Conservation (phyloP, 805 yeast species). For the Saccharomycopsis amapae region DNA sequence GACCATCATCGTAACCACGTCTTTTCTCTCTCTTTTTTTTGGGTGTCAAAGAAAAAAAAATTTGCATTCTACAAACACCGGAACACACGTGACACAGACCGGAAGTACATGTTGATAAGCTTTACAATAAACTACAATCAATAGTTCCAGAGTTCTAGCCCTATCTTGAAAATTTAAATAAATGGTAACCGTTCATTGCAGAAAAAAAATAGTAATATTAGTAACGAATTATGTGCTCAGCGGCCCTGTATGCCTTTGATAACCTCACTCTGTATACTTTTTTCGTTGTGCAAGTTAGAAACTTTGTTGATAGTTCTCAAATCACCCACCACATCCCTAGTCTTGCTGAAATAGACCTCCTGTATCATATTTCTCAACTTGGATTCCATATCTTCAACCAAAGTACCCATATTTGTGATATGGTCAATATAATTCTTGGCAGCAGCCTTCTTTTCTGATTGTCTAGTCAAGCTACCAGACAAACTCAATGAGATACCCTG, state of each 20-base stretch:
- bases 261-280: conserved; percentile 6
- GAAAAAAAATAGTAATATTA: not conserved
- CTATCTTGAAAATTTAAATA: too few relatives aligned
- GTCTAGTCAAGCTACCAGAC: conserved; percentile 84
- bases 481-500: conserved; percentile 35
- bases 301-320: conserved; percentile 36
- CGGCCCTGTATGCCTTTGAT: conserved; percentile 13
- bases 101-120: too few relatives aligned
- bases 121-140: too few relatives aligned
- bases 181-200: not conserved
- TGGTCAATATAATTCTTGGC: conserved; percentile 54
- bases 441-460: conserved; percentile 48
- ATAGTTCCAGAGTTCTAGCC: too few relatives aligned
- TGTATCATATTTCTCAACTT: conserved; percentile 81
- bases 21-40: too few relatives aligned
- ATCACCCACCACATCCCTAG: conserved; percentile 78
- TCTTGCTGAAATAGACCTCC: conserved; percentile 92
- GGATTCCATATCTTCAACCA: conserved; percentile 83
- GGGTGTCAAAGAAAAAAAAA: too few relatives aligned
- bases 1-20: too few relatives aligned
- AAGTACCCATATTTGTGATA: conserved; percentile 74
- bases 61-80: too few relatives aligned
- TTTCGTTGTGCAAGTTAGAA: conserved; percentile 4
- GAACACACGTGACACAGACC: too few relatives aligned
- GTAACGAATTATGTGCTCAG: not conserved